Evolutionary conservation across 2,329 filamentous ascomycete genomes (phyloP), one percentile per base, ranked within the genome.

Genomic region (Ophiocordyceps camponoti-leonardi): DNA sequence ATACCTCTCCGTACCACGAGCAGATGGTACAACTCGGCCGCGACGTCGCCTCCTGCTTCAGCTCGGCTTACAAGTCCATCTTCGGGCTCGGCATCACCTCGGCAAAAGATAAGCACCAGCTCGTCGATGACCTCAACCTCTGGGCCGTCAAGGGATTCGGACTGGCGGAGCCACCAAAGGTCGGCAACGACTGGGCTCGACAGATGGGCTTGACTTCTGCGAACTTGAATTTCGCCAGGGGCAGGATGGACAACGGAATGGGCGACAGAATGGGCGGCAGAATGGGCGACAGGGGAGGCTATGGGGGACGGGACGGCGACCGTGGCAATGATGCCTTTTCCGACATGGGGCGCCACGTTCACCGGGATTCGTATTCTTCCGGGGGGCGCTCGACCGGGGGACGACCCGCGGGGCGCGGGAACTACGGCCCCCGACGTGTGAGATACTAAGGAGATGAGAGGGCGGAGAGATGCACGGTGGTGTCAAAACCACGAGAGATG

Each of bases 121-220:
- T 72, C 8, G 62, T 77, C 18, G 53, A 67, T 4, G 63, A 68
- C 19, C 59, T 81, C 50, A 79, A 79, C 56, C 56, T 64, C n/a
- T 72, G 76, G 65, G 61, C 65, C 42, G 54, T 56, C 19, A 55
- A 64, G 16, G 73, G 67, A 19, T 74, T 74, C 67, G 73, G 75
- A 39, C 67, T 72, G 66, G 45, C 58, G 0, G 48, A 68, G 42
- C 66, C 70, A 7, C 78, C 78, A 1, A 48, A 44, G 44, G 59
- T 59, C 22, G 61, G 40, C 1, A 7, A 35, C 10, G 42, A 23
- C 4, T 66, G 52, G 52, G 55, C 54, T 8, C 44, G 46, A 5
- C 61, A 62, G 31, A 52, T 61, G 44, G 61, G 63, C 26, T 47
- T 69, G 19, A 6, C 30, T 11, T 46, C 52, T 2, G 44, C 58